These are phyloP conservation scores for Didymella arachidicola DNA, from an alignment of 2,329 filamentous ascomycete species.

Conservation along the genomic window DNA sequence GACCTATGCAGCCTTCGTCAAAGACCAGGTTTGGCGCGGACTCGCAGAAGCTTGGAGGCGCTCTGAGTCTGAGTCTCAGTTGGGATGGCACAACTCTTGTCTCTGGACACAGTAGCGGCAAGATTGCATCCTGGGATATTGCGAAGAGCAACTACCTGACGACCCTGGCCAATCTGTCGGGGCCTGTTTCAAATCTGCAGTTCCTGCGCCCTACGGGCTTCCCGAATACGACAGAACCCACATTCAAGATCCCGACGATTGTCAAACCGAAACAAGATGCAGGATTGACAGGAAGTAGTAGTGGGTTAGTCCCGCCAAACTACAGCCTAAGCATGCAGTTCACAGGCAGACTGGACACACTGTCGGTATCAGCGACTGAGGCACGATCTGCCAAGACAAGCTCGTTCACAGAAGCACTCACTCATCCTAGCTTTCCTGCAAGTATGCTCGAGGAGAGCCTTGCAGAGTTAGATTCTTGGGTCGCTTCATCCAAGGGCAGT, in stretches of 20 bases:
- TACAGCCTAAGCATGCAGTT: slow-evolving; percentile 74
- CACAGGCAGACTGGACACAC: slow-evolving; percentile 41
- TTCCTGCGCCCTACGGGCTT: slow-evolving; percentile 70
- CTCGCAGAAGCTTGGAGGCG: slow-evolving; percentile 70
- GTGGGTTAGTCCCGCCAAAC: slow-evolving; percentile 58
- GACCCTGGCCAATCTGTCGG: slow-evolving; percentile 75
- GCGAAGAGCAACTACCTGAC: slow-evolving; percentile 72
- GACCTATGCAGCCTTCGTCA: slow-evolving; percentile 55
- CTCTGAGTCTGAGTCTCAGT: slow-evolving; percentile 73
- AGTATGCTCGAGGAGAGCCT: slow-evolving; percentile 51
- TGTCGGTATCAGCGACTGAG: slow-evolving; percentile 44
- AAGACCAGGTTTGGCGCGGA: slow-evolving; percentile 58
- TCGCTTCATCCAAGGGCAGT: slow-evolving; percentile 27
- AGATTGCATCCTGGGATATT: slow-evolving; percentile 81
- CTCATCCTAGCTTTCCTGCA: slow-evolving; percentile 54
- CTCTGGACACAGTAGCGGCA: slow-evolving; percentile 82
- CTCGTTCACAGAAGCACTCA: slow-evolving; percentile 53
- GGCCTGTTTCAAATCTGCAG: slow-evolving; percentile 81
- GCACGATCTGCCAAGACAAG: slow-evolving; percentile 25
- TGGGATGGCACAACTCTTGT: slow-evolving; percentile 83
- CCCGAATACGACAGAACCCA: slow-evolving; percentile 42
- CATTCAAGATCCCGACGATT: slow-evolving; percentile 66
- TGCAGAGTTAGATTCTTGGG: slow-evolving; percentile 46
- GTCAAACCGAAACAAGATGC: slow-evolving; percentile 81
- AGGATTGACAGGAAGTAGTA: slow-evolving; percentile 43